These are phyloP conservation scores for Trichosporon sp. DNA, from an alignment of 1,284 basidiomycete genomes.

Conservation along the genomic window DNA sequence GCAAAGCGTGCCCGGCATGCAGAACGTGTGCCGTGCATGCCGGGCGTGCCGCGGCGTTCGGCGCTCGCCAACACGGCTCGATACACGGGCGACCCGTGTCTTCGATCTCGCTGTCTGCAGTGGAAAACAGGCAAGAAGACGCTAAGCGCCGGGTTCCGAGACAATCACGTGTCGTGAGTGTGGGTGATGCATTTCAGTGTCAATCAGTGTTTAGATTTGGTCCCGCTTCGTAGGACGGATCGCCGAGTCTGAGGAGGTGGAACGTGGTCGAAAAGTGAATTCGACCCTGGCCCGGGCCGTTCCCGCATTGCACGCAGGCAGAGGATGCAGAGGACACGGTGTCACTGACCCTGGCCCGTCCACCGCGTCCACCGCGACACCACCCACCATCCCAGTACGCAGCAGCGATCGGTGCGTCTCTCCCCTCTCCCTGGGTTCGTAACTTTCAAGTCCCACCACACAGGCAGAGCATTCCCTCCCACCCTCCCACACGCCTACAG, in stretches of 20 bases:
- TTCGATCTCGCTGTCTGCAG: background rate
- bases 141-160: conserved; percentile 8
- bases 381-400: background rate
- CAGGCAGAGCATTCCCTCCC: background rate
- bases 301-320: too few relatives aligned
- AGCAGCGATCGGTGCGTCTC: background rate
- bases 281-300: too few relatives aligned
- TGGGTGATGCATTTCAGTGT: background rate
- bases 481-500: background rate
- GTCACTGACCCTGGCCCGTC: background rate
- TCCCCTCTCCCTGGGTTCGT: background rate
- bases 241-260: too few relatives aligned
- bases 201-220: background rate
- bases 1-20: too few relatives aligned
- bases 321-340: too few relatives aligned
- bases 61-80: background rate
- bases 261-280: too few relatives aligned
- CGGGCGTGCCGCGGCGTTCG: background rate
- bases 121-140: too few relatives aligned
- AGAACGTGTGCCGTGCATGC: background rate
- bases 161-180: background rate
- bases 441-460: background rate
- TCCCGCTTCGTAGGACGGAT: background rate
- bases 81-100: background rate
- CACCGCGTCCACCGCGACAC: conserved; percentile 10